Evolutionary conservation across 768 basidiomycete species (phyloP).

Genomic region (Hygrophoropsis aurantiaca): DNA sequence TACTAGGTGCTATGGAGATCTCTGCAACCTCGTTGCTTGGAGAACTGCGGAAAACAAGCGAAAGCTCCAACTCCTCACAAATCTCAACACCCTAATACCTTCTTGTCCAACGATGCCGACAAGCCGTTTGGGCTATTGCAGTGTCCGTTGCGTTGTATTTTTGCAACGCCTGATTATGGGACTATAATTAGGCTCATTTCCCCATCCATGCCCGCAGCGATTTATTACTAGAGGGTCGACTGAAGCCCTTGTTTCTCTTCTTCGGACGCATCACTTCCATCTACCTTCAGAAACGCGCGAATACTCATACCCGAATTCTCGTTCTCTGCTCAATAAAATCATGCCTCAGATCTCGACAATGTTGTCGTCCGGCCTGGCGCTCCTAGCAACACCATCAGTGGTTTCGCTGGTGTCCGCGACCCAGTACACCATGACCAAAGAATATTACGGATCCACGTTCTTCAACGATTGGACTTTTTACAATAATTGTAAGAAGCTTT

Average conservation of each 20-base stretch:
- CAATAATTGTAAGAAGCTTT: conserved; percentile 43
- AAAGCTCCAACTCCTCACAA: no score
- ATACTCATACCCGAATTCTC: background rate
- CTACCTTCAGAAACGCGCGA: background rate
- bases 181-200: no score
- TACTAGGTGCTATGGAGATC: no score
- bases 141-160: no score
- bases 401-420: conserved; percentile 21
- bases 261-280: background rate
- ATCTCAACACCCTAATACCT: no score
- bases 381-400: background rate
- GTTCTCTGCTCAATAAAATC: conserved; percentile 4
- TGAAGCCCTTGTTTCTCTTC: no score
- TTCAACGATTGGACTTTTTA: conserved; percentile 73
- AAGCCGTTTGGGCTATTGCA: background rate
- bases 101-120: background rate
- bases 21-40: no score
- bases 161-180: no score
- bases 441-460: conserved; percentile 60
- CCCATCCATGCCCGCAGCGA: no score
- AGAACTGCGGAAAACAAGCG: no score
- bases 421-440: conserved; percentile 53
- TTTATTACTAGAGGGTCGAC: no score
- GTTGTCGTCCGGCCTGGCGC: background rate
- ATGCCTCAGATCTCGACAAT: conserved; percentile 2